Percentiles rank a stretch among this genome's conserved stretches.
Conservation (phyloP, 768 basidiomycete genomes). For the Boletus speciosus region DNA sequence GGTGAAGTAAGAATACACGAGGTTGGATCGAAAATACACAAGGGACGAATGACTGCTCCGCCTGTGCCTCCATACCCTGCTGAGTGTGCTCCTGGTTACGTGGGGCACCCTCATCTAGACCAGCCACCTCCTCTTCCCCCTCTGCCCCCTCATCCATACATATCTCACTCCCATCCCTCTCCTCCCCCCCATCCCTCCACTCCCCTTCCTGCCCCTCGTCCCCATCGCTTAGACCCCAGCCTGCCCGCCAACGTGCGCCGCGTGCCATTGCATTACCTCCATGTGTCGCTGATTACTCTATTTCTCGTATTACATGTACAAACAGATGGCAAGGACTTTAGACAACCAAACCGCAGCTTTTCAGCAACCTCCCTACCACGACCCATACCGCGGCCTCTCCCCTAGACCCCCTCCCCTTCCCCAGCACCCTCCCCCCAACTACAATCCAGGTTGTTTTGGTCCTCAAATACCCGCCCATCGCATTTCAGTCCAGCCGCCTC, state of each 20-base stretch:
- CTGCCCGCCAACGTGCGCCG: slow-evolving; percentile 60
- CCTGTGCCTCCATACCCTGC: slow-evolving; percentile 29
- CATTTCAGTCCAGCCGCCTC: slow-evolving; percentile 20
- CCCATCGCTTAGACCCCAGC: slow-evolving; percentile 57
- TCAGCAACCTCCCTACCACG: slow-evolving; percentile 23
- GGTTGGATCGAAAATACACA: background rate
- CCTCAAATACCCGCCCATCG: slow-evolving; percentile 9
- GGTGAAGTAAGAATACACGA: background rate
- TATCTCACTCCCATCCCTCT: slow-evolving; percentile 20
- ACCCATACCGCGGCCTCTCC: slow-evolving; percentile 18
- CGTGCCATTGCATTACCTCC: slow-evolving; percentile 13
- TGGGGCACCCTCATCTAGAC: slow-evolving; percentile 5
- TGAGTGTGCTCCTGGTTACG: slow-evolving; percentile 7
- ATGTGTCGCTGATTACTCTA: slow-evolving; percentile 14
- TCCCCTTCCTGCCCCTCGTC: slow-evolving; percentile 63
- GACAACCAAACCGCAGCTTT: slow-evolving; percentile 43
- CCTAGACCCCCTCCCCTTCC: slow-evolving; percentile 25
- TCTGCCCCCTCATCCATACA: slow-evolving; percentile 38
- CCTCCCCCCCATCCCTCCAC: slow-evolving; percentile 38
- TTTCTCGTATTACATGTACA: slow-evolving; percentile 26
- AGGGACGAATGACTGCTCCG: slow-evolving; percentile 25
- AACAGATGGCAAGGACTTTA: slow-evolving; percentile 61
- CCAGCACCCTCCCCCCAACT: slow-evolving; percentile 16
- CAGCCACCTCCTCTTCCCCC: slow-evolving; percentile 51
- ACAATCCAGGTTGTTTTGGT: slow-evolving; percentile 14